phyloP scores from a whole-genome alignment of 2,329 filamentous ascomycete species.

The Paraconiothyrium sp. region DNA sequence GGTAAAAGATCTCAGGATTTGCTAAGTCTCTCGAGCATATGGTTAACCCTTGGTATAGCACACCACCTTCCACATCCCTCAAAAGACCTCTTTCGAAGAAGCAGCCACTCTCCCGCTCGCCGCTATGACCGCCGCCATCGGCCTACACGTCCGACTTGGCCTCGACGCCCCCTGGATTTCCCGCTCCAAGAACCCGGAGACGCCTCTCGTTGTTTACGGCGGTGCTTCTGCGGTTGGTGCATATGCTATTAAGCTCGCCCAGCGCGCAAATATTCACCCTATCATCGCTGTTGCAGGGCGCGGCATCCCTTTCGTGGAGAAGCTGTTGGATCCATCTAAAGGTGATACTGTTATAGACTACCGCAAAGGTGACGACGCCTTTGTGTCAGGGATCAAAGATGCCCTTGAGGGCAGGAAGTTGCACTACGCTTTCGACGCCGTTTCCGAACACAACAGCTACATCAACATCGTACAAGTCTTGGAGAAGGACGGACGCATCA shows the following conservation, averaged over 20 bases:
- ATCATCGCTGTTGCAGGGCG: constrained; percentile 34
- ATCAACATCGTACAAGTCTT: constrained; percentile 48
- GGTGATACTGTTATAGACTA: constrained; percentile 55
- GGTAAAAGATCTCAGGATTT: background rate
- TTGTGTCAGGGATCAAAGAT: constrained; percentile 51
- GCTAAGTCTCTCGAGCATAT: background rate
- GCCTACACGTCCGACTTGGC: constrained; percentile 50
- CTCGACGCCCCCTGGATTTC: constrained; percentile 50
- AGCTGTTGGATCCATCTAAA: constrained; percentile 42
- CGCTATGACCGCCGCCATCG: constrained; percentile 53
- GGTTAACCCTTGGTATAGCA: constrained; percentile 28
- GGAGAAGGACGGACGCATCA: constrained; percentile 42
- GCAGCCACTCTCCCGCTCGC: constrained; percentile 55
- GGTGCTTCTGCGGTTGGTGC: constrained; percentile 49
- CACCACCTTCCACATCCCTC: constrained; percentile 62
- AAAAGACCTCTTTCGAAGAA: constrained; percentile 36
- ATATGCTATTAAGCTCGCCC: constrained; percentile 48
- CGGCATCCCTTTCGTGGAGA: constrained; percentile 30
- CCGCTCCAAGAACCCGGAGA: constrained; percentile 16
- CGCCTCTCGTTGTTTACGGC: constrained; percentile 48
- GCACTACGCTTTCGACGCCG: constrained; percentile 65
- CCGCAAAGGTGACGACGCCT: constrained; percentile 60
- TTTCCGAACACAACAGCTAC: constrained; percentile 59
- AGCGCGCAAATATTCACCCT: constrained; percentile 48
- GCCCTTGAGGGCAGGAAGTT: constrained; percentile 55